phyloP scores from a whole-genome alignment of 345 rosid species.

The Salix koriyanagi region DNA sequence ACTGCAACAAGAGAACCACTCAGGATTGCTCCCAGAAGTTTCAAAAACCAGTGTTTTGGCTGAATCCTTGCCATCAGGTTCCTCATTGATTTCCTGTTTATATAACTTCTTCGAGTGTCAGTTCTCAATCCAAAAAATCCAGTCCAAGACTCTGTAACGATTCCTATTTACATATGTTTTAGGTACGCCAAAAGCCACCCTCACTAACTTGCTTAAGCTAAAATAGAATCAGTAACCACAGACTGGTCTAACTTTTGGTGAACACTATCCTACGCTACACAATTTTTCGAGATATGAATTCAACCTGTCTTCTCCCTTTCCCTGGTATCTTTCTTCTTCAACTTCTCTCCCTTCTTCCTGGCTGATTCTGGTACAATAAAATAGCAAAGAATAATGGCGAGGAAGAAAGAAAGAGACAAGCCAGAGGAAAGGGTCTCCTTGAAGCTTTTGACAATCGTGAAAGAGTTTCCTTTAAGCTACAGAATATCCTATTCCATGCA shows the following conservation, averaged over 20 bases:
- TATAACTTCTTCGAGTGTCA: not conserved
- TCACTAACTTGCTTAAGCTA: not conserved
- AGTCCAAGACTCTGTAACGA: not conserved
- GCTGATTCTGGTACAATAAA: not conserved
- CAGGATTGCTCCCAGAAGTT: conserved; percentile 11
- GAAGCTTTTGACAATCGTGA: not conserved
- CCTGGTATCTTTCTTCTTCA: not conserved
- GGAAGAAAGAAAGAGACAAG: not conserved
- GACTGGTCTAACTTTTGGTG: not conserved
- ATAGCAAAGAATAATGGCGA: not conserved
- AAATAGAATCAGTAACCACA: not conserved
- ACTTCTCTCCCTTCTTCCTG: not conserved
- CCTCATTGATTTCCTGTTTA: not conserved
- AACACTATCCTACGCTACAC: not conserved
- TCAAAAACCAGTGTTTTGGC: not conserved
- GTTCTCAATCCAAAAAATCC: not conserved
- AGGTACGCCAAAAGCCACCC: not conserved
- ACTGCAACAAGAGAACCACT: conserved; percentile 15
- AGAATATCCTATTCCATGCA: not conserved
- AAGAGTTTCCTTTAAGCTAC: too few relatives aligned
- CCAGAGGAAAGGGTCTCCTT: not conserved
- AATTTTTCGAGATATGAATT: not conserved
- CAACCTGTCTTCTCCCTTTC: not conserved
- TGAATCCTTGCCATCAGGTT: conserved; percentile 19
- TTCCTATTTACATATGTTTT: not conserved